Evolutionary conservation across 345 rosid genomes (phyloP), one percentile per base, ranked within the genome.

Genomic region (Syzygium aromaticum): DNA sequence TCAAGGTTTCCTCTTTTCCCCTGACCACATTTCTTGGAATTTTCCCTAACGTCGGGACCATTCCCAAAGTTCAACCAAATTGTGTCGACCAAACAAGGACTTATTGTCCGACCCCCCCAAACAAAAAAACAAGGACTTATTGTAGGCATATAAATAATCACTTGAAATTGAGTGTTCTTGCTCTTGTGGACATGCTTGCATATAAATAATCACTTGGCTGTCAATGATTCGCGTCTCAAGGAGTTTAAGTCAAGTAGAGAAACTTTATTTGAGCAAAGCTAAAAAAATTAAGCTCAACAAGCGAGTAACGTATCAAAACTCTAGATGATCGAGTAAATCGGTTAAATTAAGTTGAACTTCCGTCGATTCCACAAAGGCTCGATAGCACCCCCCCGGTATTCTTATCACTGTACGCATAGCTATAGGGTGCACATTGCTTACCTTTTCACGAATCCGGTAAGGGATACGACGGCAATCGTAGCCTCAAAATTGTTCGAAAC

Each of bases 321-420:
- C 0, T 3, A 0, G 0, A 64, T 30, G 3, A 30, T 64, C 17
- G 22, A 30, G 40, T n/a, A 7, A 15, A 64, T 30, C 12, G 7
- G 30, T 63, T 6, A 28, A 64, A 64, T 64, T 30, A 19, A 30
- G 6, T 64, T 0, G 8, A 64, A 8, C 11, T 64, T 64, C 3
- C 1, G 11, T 7, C 11, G 6, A 30, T 3, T 3, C 77, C 21
- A 28, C 1, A 2, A 28, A 28, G 21, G 3, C 9, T 28, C 2
- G 1, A 4, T 0, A 28, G 0, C 17, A 14, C 0, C 33, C 2
- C 1, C 0, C 53, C 21, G 3, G 8, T 0, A 28, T 63, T 64
- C 43, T 64, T 16, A 15, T 64, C 23, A 30, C 23, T 16, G 4
- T 16, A 22, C 11, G 0, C 43, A 64, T 16, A 8, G 17, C 3